Base-by-base conservation (phyloP, 2,329 filamentous ascomycete species). In the Nectriaceae sp. region DNA sequence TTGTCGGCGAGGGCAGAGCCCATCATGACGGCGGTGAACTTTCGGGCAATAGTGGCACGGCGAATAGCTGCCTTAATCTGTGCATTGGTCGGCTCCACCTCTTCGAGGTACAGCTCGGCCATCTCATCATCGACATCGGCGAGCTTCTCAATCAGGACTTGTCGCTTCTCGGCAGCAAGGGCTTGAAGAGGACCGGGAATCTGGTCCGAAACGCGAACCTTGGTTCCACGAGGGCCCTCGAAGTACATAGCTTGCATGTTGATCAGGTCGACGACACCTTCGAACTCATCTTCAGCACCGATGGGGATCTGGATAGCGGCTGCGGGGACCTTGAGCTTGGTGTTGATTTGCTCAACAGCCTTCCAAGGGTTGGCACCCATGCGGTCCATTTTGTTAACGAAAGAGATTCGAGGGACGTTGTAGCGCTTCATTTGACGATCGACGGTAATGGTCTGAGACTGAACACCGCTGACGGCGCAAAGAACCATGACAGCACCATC, bases 311-410 rank as follows among this genome's bases (percentile, higher is more conserved):
- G 94, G 37, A 99, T 81, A 16, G 94, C 94, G 11, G 94, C 94
- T 26, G 94, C 94, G 24, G 89, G 86, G 44, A 97, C 87, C 74
- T 92, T 92, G 54, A 99, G 83, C 75, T 99, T 99, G 63, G 86
- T 83, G 75, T 96, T 97, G 78, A 99, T 97, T 74, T 97, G 92
- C 35, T 99, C 93, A 48, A 99, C 85, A 8, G 91, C 92, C 74
- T 96, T 97, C 84, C 92, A 99, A 8, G 94, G 94, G 68, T 99
- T 97, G 56, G 94, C 90, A 51, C 94, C 94, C 88, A 97, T 97
- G 57, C 94, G 88, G 67, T 99, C 94, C 93, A 99, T 97, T 80
- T 99, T 99, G 78, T 99, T 99, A 69, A 99, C 85, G 66, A 99
- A 99, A 46, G 89, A 96, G 69, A 99, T 86, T 62, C 94, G 83